A percentile compares a stretch with the other conserved stretches of the same genome.
Conservation (phyloP, 306 rosid species). For the Vigna reflexopilosa region DNA sequence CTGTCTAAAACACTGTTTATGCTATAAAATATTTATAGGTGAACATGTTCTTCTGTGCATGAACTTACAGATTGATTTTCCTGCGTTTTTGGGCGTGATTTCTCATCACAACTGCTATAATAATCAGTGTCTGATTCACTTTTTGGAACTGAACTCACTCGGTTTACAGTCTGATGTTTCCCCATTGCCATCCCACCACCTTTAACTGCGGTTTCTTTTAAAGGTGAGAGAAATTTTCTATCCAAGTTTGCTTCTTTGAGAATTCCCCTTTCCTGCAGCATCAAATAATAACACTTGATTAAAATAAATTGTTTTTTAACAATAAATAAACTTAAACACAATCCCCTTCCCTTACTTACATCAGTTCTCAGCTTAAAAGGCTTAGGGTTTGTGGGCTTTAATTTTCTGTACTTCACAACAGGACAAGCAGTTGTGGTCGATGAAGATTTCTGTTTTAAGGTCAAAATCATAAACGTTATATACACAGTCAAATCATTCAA, state of each 20-base stretch:
- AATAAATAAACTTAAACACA: constrained; percentile 37
- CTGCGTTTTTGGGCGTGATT: constrained; percentile 36
- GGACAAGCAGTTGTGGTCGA: constrained; percentile 49
- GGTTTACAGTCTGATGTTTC: constrained; percentile 39
- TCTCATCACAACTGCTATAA: constrained; percentile 51
- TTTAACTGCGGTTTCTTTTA: constrained; percentile 57
- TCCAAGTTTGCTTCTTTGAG: constrained; percentile 86
- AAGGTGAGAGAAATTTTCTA: constrained; percentile 61
- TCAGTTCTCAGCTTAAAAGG: constrained; percentile 96
- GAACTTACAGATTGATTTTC: constrained; percentile 55
- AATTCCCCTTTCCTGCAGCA: constrained; percentile 84
- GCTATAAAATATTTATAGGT: constrained; percentile 15
- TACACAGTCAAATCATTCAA: background rate
- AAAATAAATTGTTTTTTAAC: background rate
- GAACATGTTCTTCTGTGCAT: background rate
- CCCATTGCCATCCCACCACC: constrained; percentile 48
- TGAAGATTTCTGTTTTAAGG: constrained; percentile 57
- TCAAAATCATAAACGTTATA: constrained; percentile 23
- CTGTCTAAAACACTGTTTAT: background rate
- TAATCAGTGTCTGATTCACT: constrained; percentile 39
- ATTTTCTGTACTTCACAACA: constrained; percentile 71
- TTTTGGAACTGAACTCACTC: constrained; percentile 45
- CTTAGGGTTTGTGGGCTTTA: constrained; percentile 89
- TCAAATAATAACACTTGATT: constrained; percentile 12
- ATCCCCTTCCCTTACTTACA: constrained; percentile 55